Evolutionary conservation across 306 rosid genomes (phyloP), one percentile per base, ranked within the genome.

Genomic region (Vigna mungo): DNA sequence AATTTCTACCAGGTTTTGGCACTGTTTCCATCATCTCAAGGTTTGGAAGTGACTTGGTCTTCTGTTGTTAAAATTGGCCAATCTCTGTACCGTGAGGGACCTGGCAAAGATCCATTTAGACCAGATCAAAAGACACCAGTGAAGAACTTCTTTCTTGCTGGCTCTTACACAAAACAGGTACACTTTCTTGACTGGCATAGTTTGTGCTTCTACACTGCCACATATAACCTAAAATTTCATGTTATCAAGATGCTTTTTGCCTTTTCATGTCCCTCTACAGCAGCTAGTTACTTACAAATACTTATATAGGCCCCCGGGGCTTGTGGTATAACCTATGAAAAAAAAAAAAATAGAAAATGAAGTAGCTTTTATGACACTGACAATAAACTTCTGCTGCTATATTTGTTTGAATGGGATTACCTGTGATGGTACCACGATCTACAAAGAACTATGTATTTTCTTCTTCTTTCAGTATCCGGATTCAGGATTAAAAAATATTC

Each of bases 51-150:
- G 76, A 90, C 86, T 48, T 95, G 99, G 99, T 95, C 99, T 43
- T 95, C 99, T 2, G 97, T 95, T 17, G 99, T 95, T 81, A 95
- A 95, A 84, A 92, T 95, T 32, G 96, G 90, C n/a, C 98, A 95
- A 85, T 95, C 99, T 81, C 88, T 95, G 13, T 95, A 95, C 78
- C 92, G 97, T 0, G 99, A 95, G 86, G 99, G 86, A 71, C 99
- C 97, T 61, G 97, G 99, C 30, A 95, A 89, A 88, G 99, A 95
- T 85, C 97, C 97, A 9, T 95, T 89, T 74, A 88, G 99, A 81
- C 99, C 99, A 1, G 94, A 92, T 85, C 99, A 95, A 72, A 95
- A 87, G 90, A 95, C 99, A 16, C 99, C 99, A 1, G 86, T 91
- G 80, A 81, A 82, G 78, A 95, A 95, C 75, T 95, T 92, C 89